Percentiles rank a stretch among this genome's conserved stretches.
These are phyloP conservation scores for Medicago ruthenica DNA, from an alignment of 306 rosid species.

Conservation along the genomic window DNA sequence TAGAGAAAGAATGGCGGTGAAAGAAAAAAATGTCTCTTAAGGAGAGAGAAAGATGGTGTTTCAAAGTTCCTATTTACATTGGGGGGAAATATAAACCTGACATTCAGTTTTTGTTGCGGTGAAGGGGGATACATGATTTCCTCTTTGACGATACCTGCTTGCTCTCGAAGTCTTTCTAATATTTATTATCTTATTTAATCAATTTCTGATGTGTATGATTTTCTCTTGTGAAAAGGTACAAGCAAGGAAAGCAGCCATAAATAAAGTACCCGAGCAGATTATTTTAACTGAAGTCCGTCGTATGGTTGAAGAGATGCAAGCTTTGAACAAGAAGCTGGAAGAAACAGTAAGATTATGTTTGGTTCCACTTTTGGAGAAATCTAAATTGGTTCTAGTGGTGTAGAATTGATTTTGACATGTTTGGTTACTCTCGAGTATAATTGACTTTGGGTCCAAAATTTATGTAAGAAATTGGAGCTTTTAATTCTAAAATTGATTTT, in stretches of 20 bases:
- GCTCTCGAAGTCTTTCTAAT: conserved; percentile 4
- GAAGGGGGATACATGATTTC: conserved; percentile 18
- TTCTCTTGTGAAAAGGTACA: conserved; percentile 57
- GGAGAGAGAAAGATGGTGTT: neutral
- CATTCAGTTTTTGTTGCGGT: conserved; percentile 20
- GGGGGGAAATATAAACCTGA: neutral
- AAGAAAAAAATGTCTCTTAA: too few relatives aligned
- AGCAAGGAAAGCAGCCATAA: conserved; percentile 74
- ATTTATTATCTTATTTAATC: conserved; percentile 33
- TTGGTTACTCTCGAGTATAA: neutral
- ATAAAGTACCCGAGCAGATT: conserved; percentile 82
- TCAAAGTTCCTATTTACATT: conserved; percentile 21
- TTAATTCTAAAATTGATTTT: neutral
- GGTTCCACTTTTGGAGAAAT: neutral
- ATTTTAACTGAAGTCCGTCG: conserved; percentile 83
- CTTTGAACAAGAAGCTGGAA: conserved; percentile 79
- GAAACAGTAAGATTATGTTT: conserved; percentile 64
- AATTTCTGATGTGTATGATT: conserved; percentile 38
- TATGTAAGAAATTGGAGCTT: neutral
- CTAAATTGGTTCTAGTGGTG: neutral
- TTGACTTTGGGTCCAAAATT: too few relatives aligned
- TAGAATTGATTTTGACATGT: neutral
- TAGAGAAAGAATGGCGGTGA: too few relatives aligned
- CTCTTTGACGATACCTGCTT: conserved; percentile 7
- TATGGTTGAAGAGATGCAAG: conserved; percentile 93